These are phyloP conservation scores for Aspergillus jensenii DNA, from an alignment of 2,329 filamentous ascomycete species.

Conservation along the genomic window DNA sequence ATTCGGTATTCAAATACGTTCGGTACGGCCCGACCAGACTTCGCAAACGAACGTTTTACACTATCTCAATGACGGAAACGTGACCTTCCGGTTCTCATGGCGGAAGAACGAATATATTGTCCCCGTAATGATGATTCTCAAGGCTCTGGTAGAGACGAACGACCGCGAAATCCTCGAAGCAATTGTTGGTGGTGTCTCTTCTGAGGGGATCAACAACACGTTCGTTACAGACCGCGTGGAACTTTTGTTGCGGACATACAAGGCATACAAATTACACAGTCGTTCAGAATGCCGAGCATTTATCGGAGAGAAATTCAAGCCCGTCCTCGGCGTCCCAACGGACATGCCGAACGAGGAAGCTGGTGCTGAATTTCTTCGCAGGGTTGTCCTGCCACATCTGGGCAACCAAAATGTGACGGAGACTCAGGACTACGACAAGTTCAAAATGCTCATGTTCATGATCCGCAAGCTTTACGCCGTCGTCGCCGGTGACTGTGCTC, in stretches of 20 bases:
- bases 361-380: conserved; percentile 85
- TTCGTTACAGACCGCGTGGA: conserved; percentile 95
- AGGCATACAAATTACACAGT: conserved; percentile 80
- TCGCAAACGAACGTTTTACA: conserved; percentile 97
- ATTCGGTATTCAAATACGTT: conserved; percentile 87
- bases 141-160: conserved; percentile 92
- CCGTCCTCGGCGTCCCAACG: conserved; percentile 79
- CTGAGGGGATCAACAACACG: conserved; percentile 78
- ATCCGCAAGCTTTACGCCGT: conserved; percentile 91
- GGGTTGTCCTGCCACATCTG: conserved; percentile 87
- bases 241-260: conserved; percentile 88
- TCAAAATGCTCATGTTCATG: conserved; percentile 92
- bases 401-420: conserved; percentile 83
- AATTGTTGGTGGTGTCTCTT: conserved; percentile 75
- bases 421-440: conserved; percentile 85
- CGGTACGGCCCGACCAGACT: conserved; percentile 93
- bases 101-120: conserved; percentile 96
- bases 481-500: conserved; percentile 85
- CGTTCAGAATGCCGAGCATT: conserved; percentile 80
- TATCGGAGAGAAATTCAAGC: conserved; percentile 85
- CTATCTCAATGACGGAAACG: conserved; percentile 92
- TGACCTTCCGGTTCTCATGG: conserved; percentile 98
- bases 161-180: conserved; percentile 94
- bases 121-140: conserved; percentile 93
- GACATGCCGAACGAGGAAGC: conserved; percentile 85